Conservation (phyloP, 2,329 filamentous ascomycete species). For the Fusarium armeniacum region DNA sequence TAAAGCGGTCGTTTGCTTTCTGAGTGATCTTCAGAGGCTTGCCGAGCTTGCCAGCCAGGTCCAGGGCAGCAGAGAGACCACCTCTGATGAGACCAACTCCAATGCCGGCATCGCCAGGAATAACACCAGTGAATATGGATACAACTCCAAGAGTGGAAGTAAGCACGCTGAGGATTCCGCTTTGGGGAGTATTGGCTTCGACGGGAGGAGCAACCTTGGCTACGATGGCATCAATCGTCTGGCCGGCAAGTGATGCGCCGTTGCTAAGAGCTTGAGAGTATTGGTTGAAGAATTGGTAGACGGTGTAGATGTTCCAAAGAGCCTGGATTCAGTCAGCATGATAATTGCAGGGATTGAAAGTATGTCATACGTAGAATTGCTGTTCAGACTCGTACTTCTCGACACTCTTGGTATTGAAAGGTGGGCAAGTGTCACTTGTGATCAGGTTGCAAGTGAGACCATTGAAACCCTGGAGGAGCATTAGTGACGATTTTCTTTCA, state of each 20-base stretch:
- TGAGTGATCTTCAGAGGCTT: constrained; percentile 16
- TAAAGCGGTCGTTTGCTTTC: constrained; percentile 7
- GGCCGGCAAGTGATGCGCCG: constrained; percentile 27
- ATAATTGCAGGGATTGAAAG: rapidly evolving
- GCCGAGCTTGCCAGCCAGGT: constrained; percentile 22
- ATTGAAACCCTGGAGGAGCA: neutral
- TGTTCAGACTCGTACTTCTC: constrained; percentile 29
- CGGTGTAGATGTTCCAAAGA: constrained; percentile 33
- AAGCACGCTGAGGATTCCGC: constrained; percentile 5
- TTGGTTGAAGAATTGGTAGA: constrained; percentile 37
- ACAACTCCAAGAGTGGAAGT: constrained; percentile 9
- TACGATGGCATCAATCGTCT: constrained; percentile 25
- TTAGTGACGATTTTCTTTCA: rapidly evolving
- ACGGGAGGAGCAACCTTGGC: constrained; percentile 26
- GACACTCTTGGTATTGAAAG: constrained; percentile 21
- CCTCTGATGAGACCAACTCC: constrained; percentile 10
- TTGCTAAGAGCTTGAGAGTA: constrained; percentile 27
- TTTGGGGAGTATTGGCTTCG: constrained; percentile 13
- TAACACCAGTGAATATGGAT: constrained; percentile 10
- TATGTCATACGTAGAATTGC: constrained; percentile 11
- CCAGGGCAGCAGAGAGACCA: constrained; percentile 9
- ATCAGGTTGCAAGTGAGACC: constrained; percentile 28
- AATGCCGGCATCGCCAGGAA: neutral
- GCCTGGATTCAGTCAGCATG: rapidly evolving
- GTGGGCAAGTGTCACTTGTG: constrained; percentile 30